Percentiles rank a stretch among this genome's conserved stretches.
Conservation (phyloP, 202 grass and related monocot species). For the Musa balbisiana region DNA sequence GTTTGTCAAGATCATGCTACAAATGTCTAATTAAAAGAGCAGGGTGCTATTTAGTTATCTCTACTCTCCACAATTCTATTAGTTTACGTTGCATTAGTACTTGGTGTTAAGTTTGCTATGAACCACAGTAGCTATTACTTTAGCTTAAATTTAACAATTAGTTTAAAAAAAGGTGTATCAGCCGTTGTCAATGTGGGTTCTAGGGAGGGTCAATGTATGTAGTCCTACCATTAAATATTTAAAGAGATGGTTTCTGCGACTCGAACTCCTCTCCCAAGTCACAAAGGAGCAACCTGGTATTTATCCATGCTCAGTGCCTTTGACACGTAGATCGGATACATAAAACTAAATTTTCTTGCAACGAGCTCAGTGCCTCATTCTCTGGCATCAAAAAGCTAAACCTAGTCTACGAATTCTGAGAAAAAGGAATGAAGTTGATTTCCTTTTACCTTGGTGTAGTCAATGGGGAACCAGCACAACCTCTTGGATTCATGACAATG, state of each 20-base stretch:
- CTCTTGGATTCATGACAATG: slow-evolving; percentile 79
- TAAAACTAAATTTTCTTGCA: too few species aligned
- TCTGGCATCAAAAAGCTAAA: neutral
- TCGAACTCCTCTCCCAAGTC: too few species aligned
- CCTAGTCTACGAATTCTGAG: neutral
- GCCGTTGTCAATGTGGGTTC: too few species aligned
- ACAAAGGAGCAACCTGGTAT: too few species aligned
- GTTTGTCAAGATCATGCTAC: neutral
- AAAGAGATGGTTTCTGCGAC: too few species aligned
- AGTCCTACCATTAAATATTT: too few species aligned
- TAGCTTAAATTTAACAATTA: neutral
- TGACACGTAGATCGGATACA: too few species aligned
- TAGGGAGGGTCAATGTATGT: too few species aligned
- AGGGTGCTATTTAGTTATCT: neutral
- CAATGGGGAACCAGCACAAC: slow-evolving; percentile 56
- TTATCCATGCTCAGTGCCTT: too few species aligned
- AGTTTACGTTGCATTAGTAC: neutral
- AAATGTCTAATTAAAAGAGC: neutral
- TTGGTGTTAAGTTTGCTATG: neutral
- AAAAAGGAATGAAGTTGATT: neutral
- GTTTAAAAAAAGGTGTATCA: too few species aligned
- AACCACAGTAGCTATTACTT: too few species aligned
- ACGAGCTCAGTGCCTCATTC: neutral
- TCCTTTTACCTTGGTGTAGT: slow-evolving; percentile 54
- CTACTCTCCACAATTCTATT: neutral